Evolutionary conservation across 768 basidiomycete species (phyloP), one percentile per base, ranked within the genome.

Genomic region (Calocybe indica): DNA sequence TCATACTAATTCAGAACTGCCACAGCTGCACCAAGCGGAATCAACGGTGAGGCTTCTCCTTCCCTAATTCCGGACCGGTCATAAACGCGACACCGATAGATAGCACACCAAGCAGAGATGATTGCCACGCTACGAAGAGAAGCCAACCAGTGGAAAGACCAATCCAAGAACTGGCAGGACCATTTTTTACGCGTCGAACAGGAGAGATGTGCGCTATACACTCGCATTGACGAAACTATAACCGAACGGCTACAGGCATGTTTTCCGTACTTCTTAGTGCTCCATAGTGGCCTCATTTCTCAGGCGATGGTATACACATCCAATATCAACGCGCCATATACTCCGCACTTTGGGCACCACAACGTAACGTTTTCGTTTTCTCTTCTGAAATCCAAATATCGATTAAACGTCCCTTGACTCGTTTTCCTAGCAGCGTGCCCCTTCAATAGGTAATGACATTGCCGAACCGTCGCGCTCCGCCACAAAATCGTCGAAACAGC

Each of bases 161-260:
- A 88, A 55, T 77, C 85, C 0, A 70, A 72, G 45, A 83, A 83
- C 55, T 89, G 87, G 87, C 88, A 88, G 61, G 85, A 86, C 14
- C 85, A 87, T 55, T 88, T 86, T 60, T 67, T 82, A 34, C 79
- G 85, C 11, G 83, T 86, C 39, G 85, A 89, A 51, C 72, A 82
- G 47, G 84, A 88, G 48, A 75, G 85, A 47, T 76, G 73, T 30
- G 70, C 72, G 5, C 72, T 87, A 9, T 69, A 79, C 6, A 72
- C 74, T 5, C 71, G 79, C 37, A 59, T 83, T 7, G 80, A 83
- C 39, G 82, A 84, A 46, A 71, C 85, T 2, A 60, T 82, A 7
- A 62, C 75, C 5, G 79, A 79, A 44, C 70, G 70, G 37, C 59
- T 73, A 28, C 67, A 68, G 46, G 79, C 79, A 49, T 42, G 75